phyloP scores from a whole-genome alignment of 352 stramenopile species.

The Phytophthora pini region DNA sequence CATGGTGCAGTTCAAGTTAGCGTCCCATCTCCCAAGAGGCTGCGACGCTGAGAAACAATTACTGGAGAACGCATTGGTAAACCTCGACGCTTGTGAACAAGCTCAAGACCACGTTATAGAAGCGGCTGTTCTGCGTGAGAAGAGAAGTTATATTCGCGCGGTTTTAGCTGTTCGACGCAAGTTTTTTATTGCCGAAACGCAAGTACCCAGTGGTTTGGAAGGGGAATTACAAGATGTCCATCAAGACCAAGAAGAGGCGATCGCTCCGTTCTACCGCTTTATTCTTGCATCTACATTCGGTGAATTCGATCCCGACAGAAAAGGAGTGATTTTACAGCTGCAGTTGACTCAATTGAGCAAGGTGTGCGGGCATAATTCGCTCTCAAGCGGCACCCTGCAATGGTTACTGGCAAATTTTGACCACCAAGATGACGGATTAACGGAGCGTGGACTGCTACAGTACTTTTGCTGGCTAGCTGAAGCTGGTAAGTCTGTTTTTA shows the following conservation, averaged over 20 bases:
- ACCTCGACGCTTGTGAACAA: constrained; percentile 38
- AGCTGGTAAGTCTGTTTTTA: constrained; percentile 41
- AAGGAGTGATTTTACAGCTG: constrained; percentile 34
- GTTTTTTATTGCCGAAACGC: constrained; percentile 61
- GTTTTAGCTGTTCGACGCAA: constrained; percentile 52
- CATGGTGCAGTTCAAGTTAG: constrained; percentile 63
- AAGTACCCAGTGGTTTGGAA: constrained; percentile 1
- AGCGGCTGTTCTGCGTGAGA: constrained; percentile 3
- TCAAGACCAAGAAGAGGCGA: constrained; percentile 35
- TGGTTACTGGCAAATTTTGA: constrained; percentile 75
- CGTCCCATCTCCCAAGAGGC: constrained; percentile 56
- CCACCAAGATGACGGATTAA: constrained; percentile 39
- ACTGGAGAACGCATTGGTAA: constrained; percentile 48
- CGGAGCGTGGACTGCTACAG: constrained; percentile 60
- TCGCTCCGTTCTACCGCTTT: constrained; percentile 75
- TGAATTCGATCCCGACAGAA: constrained; percentile 47
- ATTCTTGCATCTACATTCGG: constrained; percentile 60
- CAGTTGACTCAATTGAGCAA: constrained; percentile 58
- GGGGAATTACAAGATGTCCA: constrained; percentile 8
- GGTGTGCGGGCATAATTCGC: constrained; percentile 34
- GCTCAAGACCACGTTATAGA: constrained; percentile 7
- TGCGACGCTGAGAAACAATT: constrained; percentile 60
- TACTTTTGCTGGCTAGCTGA: constrained; percentile 79
- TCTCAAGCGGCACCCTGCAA: constrained; percentile 38
- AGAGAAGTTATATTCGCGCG: constrained; percentile 53